Percentiles rank a stretch among this genome's conserved stretches.
Evolutionary conservation across 129 eudicot species (phyloP).

Genomic region (Lactuca sativa): DNA sequence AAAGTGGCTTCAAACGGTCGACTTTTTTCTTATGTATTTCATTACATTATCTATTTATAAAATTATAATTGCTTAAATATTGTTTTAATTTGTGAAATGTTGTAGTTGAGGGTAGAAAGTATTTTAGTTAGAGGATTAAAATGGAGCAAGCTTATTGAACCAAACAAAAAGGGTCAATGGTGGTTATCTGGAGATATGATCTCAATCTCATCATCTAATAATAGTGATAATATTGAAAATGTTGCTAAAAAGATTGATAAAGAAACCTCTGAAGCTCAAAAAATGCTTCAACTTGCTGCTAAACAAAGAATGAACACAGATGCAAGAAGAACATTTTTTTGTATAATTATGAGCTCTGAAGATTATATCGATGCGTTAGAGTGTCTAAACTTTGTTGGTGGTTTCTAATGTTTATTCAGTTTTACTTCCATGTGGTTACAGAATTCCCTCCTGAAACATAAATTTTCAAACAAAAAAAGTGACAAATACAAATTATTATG

Average conservation of each 20-base stretch:
- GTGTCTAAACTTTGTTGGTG: too few species aligned
- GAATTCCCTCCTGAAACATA: too few species aligned
- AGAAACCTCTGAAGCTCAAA: slow-evolving; percentile 73
- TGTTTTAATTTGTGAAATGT: background rate
- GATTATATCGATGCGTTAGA: slow-evolving; percentile 86
- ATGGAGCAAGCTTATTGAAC: slow-evolving; percentile 92
- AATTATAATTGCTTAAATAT: background rate
- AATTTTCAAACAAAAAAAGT: too few species aligned
- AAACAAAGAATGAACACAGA: slow-evolving; percentile 87
- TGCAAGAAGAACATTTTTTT: slow-evolving; percentile 85
- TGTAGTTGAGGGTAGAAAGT: slow-evolving; percentile 73
- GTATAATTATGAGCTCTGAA: slow-evolving; percentile 88
- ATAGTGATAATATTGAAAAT: slow-evolving; percentile 36
- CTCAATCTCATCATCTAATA: slow-evolving; percentile 27
- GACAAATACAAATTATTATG: too few species aligned
- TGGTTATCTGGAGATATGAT: slow-evolving; percentile 76
- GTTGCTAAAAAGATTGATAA: slow-evolving; percentile 65
- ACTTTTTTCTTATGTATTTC: slow-evolving; percentile 1
- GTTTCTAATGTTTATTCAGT: too few species aligned
- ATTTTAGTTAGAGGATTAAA: slow-evolving; percentile 62
- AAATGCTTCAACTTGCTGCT: slow-evolving; percentile 88
- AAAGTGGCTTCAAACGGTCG: slow-evolving; percentile 94
- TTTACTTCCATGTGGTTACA: too few species aligned
- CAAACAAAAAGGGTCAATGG: slow-evolving; percentile 92
- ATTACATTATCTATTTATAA: background rate